Conservation (phyloP, 73 alveolate genomes). For the Tetrahymena thermophila region DNA sequence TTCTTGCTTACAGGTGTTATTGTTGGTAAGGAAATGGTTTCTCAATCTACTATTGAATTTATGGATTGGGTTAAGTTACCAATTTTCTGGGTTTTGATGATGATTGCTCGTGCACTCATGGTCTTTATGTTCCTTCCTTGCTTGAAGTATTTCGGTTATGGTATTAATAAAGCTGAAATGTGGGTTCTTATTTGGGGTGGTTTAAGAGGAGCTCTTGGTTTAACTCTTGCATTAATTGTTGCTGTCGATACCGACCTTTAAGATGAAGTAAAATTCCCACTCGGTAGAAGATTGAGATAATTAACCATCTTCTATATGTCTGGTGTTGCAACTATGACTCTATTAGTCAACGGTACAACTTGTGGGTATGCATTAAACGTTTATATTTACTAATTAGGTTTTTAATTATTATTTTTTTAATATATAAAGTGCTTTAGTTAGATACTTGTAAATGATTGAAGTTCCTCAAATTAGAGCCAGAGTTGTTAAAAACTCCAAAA, state of each 20-base stretch:
- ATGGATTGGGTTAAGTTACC: constrained; percentile 52
- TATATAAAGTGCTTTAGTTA: constrained; percentile 5
- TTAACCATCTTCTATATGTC: constrained; percentile 47
- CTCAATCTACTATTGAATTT: constrained; percentile 16
- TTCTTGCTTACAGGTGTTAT: constrained; percentile 51
- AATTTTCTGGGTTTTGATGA: constrained; percentile 46
- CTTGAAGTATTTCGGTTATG: constrained; percentile 47
- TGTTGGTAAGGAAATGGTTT: constrained; percentile 47
- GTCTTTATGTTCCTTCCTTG: constrained; percentile 36
- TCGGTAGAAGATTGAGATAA: constrained; percentile 23
- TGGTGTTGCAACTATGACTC: constrained; percentile 58
- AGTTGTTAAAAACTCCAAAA: constrained; percentile 9
- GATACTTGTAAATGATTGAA: constrained; percentile 34
- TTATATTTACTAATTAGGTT: not conserved
- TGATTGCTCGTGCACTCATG: constrained; percentile 37
- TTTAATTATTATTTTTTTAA: not conserved
- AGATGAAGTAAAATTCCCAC: constrained; percentile 1
- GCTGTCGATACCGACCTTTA: constrained; percentile 41
- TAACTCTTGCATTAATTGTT: constrained; percentile 51
- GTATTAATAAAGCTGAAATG: constrained; percentile 26
- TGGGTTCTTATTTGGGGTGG: constrained; percentile 55
- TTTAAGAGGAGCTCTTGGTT: constrained; percentile 61
- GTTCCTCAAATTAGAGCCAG: constrained; percentile 14
- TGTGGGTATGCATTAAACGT: not conserved
- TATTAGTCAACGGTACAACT: constrained; percentile 56